phyloP scores from a whole-genome alignment of 495 filamentous ascomycete genomes.

The Niebla homalea region DNA sequence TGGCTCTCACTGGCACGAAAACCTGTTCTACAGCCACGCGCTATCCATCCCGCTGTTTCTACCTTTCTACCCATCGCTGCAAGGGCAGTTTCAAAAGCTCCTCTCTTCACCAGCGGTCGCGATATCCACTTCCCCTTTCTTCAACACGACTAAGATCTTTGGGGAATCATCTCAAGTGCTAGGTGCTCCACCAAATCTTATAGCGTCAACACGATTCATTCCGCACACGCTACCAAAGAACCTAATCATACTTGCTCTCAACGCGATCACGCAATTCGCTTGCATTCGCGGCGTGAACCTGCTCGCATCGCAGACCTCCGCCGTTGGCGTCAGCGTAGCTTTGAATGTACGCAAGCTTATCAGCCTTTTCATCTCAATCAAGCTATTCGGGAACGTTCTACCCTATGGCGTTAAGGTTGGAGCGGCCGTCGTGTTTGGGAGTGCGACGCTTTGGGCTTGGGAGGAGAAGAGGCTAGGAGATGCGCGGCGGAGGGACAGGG shows the following conservation, averaged over 20 bases:
- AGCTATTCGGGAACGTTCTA: constrained; percentile 79
- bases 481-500: constrained; percentile 26
- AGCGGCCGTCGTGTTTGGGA: constrained; percentile 72
- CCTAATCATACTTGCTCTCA: constrained; percentile 57
- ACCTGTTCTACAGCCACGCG: constrained; percentile 83
- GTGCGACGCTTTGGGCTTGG: constrained; percentile 77
- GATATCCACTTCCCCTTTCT: neutral
- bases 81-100: constrained; percentile 14
- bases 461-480: constrained; percentile 39
- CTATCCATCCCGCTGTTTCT: constrained; percentile 60
- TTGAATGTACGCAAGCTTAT: constrained; percentile 93
- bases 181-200: constrained; percentile 14
- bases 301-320: constrained; percentile 70
- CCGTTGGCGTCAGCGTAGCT: constrained; percentile 88
- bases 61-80: constrained; percentile 31
- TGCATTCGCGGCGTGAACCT: constrained; percentile 94
- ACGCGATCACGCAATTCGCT: constrained; percentile 82
- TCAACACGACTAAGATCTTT: neutral
- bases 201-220: constrained; percentile 35
- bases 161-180: neutral
- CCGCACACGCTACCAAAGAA: constrained; percentile 50
- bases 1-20: constrained; percentile 88
- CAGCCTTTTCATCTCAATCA: constrained; percentile 78
- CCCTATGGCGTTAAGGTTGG: constrained; percentile 63
- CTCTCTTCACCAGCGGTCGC: constrained; percentile 28